Evolutionary conservation across 345 rosid species (phyloP).

Genomic region (Trapa bicornis): DNA sequence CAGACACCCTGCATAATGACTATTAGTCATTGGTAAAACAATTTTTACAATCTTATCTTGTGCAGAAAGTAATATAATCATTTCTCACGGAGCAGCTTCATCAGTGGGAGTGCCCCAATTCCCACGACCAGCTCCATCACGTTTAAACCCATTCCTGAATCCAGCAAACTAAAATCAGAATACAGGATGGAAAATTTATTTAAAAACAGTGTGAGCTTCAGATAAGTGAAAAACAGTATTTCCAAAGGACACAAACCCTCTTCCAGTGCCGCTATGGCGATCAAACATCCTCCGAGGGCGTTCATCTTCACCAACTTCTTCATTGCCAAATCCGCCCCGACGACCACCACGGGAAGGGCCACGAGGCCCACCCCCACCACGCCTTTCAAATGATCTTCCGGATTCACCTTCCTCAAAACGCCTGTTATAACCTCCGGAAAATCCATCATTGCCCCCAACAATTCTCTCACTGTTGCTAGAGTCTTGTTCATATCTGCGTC

Average conservation of each 20-base stretch:
- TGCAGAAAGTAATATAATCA: neutral
- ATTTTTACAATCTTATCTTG: neutral
- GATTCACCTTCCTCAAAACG: constrained; percentile 61
- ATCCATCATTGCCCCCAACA: constrained; percentile 38
- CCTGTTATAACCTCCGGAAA: constrained; percentile 34
- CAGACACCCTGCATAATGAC: constrained; percentile 42
- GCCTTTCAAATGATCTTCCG: too few relatives aligned
- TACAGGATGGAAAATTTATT: neutral
- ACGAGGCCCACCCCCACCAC: constrained; percentile 42
- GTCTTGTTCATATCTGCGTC: constrained; percentile 52
- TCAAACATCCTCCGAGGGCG: constrained; percentile 57
- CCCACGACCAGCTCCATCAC: constrained; percentile 87
- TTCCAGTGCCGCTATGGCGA: constrained; percentile 77
- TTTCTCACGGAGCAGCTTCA: constrained; percentile 58
- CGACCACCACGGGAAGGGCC: constrained; percentile 67
- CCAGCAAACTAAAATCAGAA: constrained; percentile 1
- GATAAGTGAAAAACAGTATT: neutral
- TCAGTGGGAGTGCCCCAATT: constrained; percentile 88
- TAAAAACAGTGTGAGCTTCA: neutral
- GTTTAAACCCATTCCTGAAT: constrained; percentile 60
- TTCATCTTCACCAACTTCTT: constrained; percentile 54
- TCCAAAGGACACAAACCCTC: neutral
- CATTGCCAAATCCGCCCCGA: constrained; percentile 56
- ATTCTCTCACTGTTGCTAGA: constrained; percentile 30
- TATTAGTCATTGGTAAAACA: neutral